These are phyloP conservation scores for Candida saitoana DNA, from an alignment of 805 yeast species.

Conservation along the genomic window DNA sequence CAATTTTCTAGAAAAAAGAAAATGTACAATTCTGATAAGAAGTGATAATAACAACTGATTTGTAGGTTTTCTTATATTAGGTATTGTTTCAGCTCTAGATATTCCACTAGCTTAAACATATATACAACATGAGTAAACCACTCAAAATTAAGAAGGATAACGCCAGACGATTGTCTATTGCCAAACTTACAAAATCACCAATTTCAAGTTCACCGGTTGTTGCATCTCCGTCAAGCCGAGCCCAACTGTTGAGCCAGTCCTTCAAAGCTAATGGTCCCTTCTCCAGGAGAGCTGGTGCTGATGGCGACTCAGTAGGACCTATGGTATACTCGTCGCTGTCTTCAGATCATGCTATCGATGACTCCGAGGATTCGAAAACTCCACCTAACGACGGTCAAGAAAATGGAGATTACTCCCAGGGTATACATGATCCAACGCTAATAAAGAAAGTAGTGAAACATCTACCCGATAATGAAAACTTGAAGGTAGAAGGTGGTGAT, in stretches of 20 bases:
- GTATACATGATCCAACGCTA: slow-evolving; percentile 30
- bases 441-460: slow-evolving; percentile 33
- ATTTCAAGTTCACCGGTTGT: slow-evolving; percentile 21
- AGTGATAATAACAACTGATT: neutral
- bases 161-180: slow-evolving; percentile 25
- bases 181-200: slow-evolving; percentile 29
- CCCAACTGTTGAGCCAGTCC: slow-evolving; percentile 11
- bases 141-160: slow-evolving; percentile 12
- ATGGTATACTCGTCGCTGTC: slow-evolving; percentile 7
- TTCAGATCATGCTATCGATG: slow-evolving; percentile 5
- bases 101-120: neutral
- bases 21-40: neutral
- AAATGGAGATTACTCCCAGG: slow-evolving; percentile 10
- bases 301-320: slow-evolving; percentile 9
- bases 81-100: no score
- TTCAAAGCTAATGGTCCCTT: slow-evolving; percentile 16
- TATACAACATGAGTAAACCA: slow-evolving; percentile 13
- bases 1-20: neutral
- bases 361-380: slow-evolving; percentile 4
- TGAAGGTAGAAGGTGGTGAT: slow-evolving; percentile 47
- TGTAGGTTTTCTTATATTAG: no score
- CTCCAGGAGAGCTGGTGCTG: slow-evolving; percentile 12
- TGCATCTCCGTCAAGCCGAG: slow-evolving; percentile 17
- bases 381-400: slow-evolving; percentile 13
- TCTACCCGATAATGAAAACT: slow-evolving; percentile 29